These are phyloP conservation scores for Eucalyptus cloeziana DNA, from an alignment of 345 rosid species.

Conservation along the genomic window DNA sequence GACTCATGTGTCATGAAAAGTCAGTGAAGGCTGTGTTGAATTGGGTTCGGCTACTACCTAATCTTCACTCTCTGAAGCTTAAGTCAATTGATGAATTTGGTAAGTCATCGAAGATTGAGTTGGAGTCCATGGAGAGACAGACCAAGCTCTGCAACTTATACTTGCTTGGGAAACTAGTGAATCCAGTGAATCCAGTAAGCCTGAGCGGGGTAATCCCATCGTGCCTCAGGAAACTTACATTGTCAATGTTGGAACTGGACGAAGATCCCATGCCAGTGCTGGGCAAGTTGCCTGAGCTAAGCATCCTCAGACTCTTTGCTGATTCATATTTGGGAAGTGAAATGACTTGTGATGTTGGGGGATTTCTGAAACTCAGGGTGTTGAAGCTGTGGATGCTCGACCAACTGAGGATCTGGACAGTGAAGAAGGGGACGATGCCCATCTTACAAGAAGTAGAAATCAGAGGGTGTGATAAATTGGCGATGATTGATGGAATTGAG, in stretches of 20 bases:
- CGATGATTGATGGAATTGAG: not conserved
- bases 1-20: slow-evolving; percentile 8
- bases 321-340: slow-evolving; percentile 5
- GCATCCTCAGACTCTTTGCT: slow-evolving; percentile 19
- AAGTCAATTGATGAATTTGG: slow-evolving; percentile 9
- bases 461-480: slow-evolving; percentile 7
- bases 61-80: slow-evolving; percentile 15
- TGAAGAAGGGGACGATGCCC: slow-evolving; percentile 8
- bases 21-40: not conserved
- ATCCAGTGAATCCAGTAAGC: not conserved
- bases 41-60: not conserved
- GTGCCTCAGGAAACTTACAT: slow-evolving; percentile 11
- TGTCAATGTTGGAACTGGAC: slow-evolving; percentile 8
- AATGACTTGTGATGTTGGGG: not conserved
- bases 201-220: not conserved
- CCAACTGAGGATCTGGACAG: not conserved
- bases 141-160: slow-evolving; percentile 3
- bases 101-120: slow-evolving; percentile 1
- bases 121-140: not conserved
- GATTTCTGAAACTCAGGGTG: slow-evolving; percentile 13
- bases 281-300: slow-evolving; percentile 6
- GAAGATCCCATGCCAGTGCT: slow-evolving; percentile 14
- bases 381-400: slow-evolving; percentile 25
- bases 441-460: slow-evolving; percentile 14
- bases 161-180: slow-evolving; percentile 8